phyloP scores from a whole-genome alignment of 2,329 filamentous ascomycete genomes.

The Pseudogymnoascus sp. region DNA sequence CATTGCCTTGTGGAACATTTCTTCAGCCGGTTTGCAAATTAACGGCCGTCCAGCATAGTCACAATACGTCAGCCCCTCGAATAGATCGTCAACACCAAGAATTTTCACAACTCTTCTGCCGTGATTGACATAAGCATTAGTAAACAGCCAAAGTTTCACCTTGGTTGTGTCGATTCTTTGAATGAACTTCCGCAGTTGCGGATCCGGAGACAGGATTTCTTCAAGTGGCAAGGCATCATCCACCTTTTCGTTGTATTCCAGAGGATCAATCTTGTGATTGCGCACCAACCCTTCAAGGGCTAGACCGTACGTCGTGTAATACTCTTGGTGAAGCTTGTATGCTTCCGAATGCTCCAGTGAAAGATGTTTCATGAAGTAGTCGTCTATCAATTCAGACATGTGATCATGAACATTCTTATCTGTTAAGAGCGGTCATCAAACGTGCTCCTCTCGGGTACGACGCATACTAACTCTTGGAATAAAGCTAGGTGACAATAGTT shows the following conservation, averaged over 20 bases:
- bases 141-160: constrained; percentile 87
- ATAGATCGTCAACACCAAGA: constrained; percentile 74
- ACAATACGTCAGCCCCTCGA: constrained; percentile 92
- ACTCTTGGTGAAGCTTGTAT: constrained; percentile 75
- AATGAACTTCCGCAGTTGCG: constrained; percentile 64
- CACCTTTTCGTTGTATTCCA: constrained; percentile 90
- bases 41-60: constrained; percentile 69
- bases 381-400: constrained; percentile 73
- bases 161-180: constrained; percentile 74
- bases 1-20: constrained; percentile 88
- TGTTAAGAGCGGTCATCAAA: constrained; percentile 25
- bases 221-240: constrained; percentile 91
- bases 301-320: constrained; percentile 94
- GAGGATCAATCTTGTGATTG: constrained; percentile 87
- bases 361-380: constrained; percentile 53
- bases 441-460: background rate
- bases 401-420: constrained; percentile 74
- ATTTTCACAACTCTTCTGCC: constrained; percentile 73
- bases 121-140: constrained; percentile 90
- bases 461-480: constrained; percentile 62
- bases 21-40: constrained; percentile 75
- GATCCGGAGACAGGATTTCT: constrained; percentile 69
- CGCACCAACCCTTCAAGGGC: constrained; percentile 90
- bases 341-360: constrained; percentile 68
- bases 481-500: constrained; percentile 45